Evolutionary conservation across 148 eudicot species (phyloP), one percentile per base, ranked within the genome.

Genomic region (Vaccinium macrocarpon): DNA sequence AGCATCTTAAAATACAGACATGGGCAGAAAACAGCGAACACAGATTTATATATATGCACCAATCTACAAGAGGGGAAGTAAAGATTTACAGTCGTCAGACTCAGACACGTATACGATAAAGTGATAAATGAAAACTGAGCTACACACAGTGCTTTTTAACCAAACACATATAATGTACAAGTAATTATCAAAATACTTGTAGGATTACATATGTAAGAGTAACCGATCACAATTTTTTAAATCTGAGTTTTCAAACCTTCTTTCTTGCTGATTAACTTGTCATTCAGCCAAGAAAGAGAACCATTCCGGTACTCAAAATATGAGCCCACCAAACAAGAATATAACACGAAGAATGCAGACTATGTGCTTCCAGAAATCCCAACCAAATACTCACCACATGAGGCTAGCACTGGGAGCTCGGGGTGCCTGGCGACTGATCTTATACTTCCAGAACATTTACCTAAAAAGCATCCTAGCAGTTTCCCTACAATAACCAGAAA

Each of bases 401-500:
- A 95, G 71, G 99, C 99, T 90, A 97, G 88, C 71, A 97, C 89
- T 80, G 99, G 94, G 62, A 89, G 95, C 80, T 93, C 87, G 7
- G 98, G 96, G 76, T 97, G 99, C 87, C 98, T 90, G 83, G 88
- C 91, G 84, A 97, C 92, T 82, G 98, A 93, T 86, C 96, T 92
- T 79, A 97, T 97, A 90, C 99, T 97, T 85, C 99, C 99, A 38
- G 98, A 89, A 87, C 98, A 94, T 88, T 97, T 97, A 29, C 99
- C 98, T 78, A 94, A 64, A 84, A 95, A 97, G 89, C 93, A 92
- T 78, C 99, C 99, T 64, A 94, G 81, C 76, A 97, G 85, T 87
- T 94, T 95, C 76, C 99, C 99, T 97, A 84, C 53, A 83, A 73
- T 18, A 81, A 15, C 79, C 78, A 75, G 81, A 88, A 64, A 84